Conservation (phyloP, 2,329 filamentous ascomycete genomes). For the Cordyceps pruinosa region DNA sequence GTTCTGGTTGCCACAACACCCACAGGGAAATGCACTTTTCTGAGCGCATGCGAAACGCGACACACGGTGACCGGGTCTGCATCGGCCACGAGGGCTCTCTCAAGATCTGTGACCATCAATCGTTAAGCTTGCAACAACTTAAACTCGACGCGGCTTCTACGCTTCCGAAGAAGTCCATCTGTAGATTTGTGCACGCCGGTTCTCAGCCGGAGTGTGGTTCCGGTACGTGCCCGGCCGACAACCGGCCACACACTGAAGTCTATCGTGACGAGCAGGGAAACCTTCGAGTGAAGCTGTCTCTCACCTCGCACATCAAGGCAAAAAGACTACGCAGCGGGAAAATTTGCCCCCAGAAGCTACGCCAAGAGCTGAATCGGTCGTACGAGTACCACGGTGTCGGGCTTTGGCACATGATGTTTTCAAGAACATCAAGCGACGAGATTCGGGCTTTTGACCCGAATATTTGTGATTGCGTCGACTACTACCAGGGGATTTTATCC, state of each 20-base stretch:
- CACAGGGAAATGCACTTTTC: slow-evolving; percentile 3
- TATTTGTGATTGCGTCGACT: neutral
- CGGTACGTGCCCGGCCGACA: no score
- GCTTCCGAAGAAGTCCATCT: no score
- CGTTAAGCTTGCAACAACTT: neutral
- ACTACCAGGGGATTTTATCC: neutral
- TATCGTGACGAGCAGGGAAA: neutral
- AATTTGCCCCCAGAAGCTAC: neutral
- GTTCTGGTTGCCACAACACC: neutral
- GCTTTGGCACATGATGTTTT: neutral
- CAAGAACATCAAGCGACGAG: neutral
- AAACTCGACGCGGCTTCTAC: no score
- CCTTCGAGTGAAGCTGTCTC: neutral
- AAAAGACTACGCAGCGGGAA: neutral
- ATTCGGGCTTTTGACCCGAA: neutral
- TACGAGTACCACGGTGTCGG: accelerated
- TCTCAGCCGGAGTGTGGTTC: no score
- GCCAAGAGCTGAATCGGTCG: neutral
- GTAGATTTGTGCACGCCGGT: no score
- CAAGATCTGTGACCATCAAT: neutral
- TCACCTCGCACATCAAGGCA: neutral
- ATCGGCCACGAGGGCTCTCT: neutral
- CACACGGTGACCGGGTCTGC: neutral
- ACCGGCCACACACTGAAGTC: no score
- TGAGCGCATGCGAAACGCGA: neutral